These are phyloP conservation scores for Cladophialophora chaetospira DNA, from an alignment of 2,329 filamentous ascomycete species.

Conservation along the genomic window DNA sequence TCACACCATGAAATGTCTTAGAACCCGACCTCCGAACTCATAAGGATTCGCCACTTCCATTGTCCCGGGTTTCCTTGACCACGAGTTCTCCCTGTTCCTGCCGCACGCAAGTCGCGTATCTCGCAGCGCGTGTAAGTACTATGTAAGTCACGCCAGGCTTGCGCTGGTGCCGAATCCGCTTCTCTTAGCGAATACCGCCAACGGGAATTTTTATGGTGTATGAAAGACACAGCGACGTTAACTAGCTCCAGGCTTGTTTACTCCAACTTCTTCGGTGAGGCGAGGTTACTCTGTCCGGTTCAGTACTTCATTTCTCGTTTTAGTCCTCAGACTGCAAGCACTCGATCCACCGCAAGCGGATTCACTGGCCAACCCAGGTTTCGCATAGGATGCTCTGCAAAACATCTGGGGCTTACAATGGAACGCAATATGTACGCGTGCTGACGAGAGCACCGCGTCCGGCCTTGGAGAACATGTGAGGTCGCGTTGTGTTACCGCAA, in stretches of 20 bases:
- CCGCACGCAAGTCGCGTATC: background rate
- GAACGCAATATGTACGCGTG: too few species aligned
- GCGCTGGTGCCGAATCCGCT: background rate
- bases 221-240: background rate
- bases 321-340: background rate
- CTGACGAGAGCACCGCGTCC: too few species aligned
- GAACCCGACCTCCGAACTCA: too few species aligned
- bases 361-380: too few species aligned
- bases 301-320: background rate
- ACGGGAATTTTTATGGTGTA: background rate
- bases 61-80: constrained; percentile 6
- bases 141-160: background rate
- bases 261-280: background rate
- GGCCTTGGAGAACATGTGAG: too few species aligned
- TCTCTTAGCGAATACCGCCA: background rate
- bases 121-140: background rate
- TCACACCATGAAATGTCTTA: background rate
- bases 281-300: background rate
- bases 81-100: background rate
- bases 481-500: too few species aligned
- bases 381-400: too few species aligned
- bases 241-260: background rate
- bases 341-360: too few species aligned
- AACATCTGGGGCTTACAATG: too few species aligned
- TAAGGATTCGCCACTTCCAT: constrained; percentile 9